phyloP scores from a whole-genome alignment of 768 basidiomycete species.

The Phaeotremella skinneri region DNA sequence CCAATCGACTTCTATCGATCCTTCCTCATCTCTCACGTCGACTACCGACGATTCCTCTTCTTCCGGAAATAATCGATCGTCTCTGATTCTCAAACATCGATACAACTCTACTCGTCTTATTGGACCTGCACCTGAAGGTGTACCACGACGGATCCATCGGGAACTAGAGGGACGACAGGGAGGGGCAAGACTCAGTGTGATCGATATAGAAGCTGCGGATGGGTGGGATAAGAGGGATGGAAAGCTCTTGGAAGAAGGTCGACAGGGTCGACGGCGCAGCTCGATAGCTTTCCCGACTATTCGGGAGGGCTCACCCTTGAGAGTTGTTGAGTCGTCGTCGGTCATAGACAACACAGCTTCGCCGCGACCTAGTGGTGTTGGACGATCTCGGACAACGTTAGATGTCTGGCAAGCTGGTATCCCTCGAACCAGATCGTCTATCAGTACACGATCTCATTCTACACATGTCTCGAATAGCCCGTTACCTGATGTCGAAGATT shows the following conservation, averaged over 20 bases:
- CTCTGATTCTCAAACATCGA: constrained; percentile 10
- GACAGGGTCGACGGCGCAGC: constrained; percentile 12
- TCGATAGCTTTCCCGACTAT: constrained; percentile 28
- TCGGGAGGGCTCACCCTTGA: constrained; percentile 10
- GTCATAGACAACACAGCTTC: neutral
- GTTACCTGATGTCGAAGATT: constrained; percentile 11
- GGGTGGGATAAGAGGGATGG: constrained; percentile 12
- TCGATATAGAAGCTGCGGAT: constrained; percentile 16
- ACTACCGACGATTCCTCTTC: constrained; percentile 13
- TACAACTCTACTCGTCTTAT: constrained; percentile 13
- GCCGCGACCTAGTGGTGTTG: constrained; percentile 2
- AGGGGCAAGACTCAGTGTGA: constrained; percentile 13
- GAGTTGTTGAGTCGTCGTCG: neutral
- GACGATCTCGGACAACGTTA: constrained; percentile 20
- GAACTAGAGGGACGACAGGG: constrained; percentile 20
- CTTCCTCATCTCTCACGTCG: constrained; percentile 21
- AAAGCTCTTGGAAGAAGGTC: constrained; percentile 3
- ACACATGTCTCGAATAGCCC: constrained; percentile 3
- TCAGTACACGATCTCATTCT: constrained; percentile 21
- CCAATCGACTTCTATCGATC: constrained; percentile 32
- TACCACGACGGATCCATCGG: constrained; percentile 16
- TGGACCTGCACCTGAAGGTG: constrained; percentile 10
- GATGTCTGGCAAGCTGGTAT: constrained; percentile 37
- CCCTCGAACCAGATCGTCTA: constrained; percentile 9
- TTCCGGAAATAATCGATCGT: constrained; percentile 16